Base-by-base conservation (phyloP, 1,284 basidiomycete species). In the Anthracocystis walkeri region DNA sequence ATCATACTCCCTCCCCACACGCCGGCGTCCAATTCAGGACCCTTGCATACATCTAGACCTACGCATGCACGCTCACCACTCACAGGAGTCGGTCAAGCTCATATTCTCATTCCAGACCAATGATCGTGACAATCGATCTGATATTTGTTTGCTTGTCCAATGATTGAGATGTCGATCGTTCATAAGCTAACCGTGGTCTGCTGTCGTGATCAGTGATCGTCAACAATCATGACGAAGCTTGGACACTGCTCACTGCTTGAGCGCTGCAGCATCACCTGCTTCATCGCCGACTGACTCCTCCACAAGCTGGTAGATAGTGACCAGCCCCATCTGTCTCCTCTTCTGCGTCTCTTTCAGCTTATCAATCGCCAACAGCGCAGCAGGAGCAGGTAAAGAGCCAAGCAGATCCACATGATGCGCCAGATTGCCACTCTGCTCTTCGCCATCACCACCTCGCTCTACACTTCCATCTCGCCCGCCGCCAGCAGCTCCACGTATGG, bases 371-470 rank as follows among this genome's bases (percentile, higher is more conserved):
- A 75, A 31, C 21, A 75, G 23, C 7, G 72, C 63, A 21, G 66
- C 72, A 4, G 66, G 72, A 4, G 72, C 66, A 4, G 72, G 72
- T 11, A 75, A 41, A 14, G 66, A 61, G 7, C 72, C 72, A 11
- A 68, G 49, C 56, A 75, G 56, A 60, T 75, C 72, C 12, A 57
- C 72, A 60, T 75, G 72, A 40, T 75, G 72, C 48, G 58, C 29
- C 18, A 50, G 35, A 29, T 42, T 48, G 25, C 45, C 46, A 7
- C 42, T 29, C 4, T 46, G 27, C 46, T 65, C 62, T 23, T 65
- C 68, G 8, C 21, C 64, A 0, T 53, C 45, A 23, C 33, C 35
- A 16, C 68, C 14, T 27, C 51, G 8, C 25, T 42, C 60, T 5
- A 44, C 51, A 2, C 16, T 44, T 11, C 8, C 50, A 40, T 31